Percentiles rank a stretch among this genome's conserved stretches.
Conservation (phyloP, 1,284 basidiomycete species). For the Marasmius oreades region DNA sequence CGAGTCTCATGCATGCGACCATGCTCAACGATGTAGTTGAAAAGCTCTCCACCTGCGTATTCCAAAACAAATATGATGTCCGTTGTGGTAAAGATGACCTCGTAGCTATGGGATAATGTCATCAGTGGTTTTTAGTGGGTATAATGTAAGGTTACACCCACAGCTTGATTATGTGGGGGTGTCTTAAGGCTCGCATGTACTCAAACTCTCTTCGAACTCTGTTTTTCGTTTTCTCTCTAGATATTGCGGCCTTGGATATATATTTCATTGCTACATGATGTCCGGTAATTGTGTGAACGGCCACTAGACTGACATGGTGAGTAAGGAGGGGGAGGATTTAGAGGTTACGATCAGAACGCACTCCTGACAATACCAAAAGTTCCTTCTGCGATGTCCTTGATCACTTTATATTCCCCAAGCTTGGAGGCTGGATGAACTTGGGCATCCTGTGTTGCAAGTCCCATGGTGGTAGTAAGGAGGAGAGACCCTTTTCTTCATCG, state of each 20-base stretch:
- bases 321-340: conserved; percentile 12
- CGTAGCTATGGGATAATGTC: conserved; percentile 63
- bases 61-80: conserved; percentile 98
- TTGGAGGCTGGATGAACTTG: conserved; percentile 50
- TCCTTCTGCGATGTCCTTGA: conserved; percentile 79
- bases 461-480: conserved; percentile 7
- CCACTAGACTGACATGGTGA: conserved; percentile 56
- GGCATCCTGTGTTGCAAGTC: conserved; percentile 20
- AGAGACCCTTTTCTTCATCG: not conserved
- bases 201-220: conserved; percentile 95
- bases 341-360: conserved; percentile 41
- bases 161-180: conserved; percentile 97
- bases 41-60: conserved; percentile 89
- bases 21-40: conserved; percentile 92
- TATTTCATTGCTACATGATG: conserved; percentile 98
- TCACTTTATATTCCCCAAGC: conserved; percentile 77
- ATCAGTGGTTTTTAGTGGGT: conserved; percentile 4
- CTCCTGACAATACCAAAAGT: conserved; percentile 99
- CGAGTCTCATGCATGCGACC: conserved; percentile 85
- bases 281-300: conserved; percentile 90
- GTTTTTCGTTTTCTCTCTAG: conserved; percentile 86
- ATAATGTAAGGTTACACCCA: conserved; percentile 35
- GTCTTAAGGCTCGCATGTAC: conserved; percentile 87
- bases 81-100: conserved; percentile 89
- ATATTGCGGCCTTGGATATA: conserved; percentile 93